Evolutionary conservation across 768 basidiomycete genomes (phyloP).

Genomic region (Amanita rubescens): DNA sequence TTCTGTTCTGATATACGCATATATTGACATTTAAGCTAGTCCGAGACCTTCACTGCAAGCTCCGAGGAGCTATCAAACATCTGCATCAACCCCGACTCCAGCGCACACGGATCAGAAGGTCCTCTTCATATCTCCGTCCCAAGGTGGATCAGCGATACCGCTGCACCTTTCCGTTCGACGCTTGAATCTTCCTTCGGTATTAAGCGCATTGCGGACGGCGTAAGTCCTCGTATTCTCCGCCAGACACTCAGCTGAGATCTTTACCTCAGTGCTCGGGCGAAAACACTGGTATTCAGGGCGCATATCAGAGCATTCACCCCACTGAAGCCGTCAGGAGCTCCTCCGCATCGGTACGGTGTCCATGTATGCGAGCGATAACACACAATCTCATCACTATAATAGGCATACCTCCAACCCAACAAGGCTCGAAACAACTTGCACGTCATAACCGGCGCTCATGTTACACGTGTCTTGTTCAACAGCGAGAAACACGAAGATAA

Average conservation of each 20-base stretch:
- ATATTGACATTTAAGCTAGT: neutral
- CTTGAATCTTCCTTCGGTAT: conserved; percentile 2
- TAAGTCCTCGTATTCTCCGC: neutral
- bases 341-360: neutral
- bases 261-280: neutral
- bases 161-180: neutral
- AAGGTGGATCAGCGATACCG: neutral
- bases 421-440: conserved; percentile 18
- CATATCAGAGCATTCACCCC: conserved; percentile 1
- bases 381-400: neutral
- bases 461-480: conserved; percentile 4
- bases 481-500: neutral
- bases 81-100: neutral
- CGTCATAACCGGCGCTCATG: conserved; percentile 20
- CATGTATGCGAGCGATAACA: neutral
- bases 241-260: neutral
- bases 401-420: conserved; percentile 22
- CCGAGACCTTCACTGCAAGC: conserved; percentile 1
- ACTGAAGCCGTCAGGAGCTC: neutral
- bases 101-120: neutral
- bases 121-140: neutral
- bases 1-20: neutral
- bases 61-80: neutral
- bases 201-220: neutral
- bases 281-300: neutral